Conservation (phyloP, 225 moss, liverwort and hornwort genomes). For the Asterella californica region DNA sequence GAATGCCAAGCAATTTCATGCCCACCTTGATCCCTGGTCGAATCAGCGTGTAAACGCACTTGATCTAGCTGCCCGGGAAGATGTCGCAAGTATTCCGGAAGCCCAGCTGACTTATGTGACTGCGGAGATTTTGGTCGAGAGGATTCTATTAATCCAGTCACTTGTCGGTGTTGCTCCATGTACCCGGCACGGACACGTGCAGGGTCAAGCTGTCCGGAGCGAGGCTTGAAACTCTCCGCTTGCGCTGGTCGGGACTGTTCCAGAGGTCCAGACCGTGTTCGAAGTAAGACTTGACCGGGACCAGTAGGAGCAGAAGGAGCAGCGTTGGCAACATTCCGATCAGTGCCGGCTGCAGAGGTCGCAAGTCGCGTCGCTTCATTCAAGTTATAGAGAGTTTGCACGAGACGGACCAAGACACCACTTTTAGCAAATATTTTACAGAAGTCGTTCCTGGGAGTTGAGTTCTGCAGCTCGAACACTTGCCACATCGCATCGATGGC, state of each 20-base stretch:
- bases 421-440: conserved; percentile 96
- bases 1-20: conserved; percentile 44
- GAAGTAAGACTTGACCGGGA: conserved; percentile 38
- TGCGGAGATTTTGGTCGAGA: conserved; percentile 47
- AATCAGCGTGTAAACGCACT: conserved; percentile 31
- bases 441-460: conserved; percentile 80
- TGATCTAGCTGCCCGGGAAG: conserved; percentile 45
- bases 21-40: conserved; percentile 28
- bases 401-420: conserved; percentile 82
- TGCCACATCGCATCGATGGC: conserved; percentile 94
- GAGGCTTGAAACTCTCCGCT: conserved; percentile 43
- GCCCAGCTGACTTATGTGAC: conserved; percentile 48
- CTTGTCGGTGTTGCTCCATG: conserved; percentile 47
- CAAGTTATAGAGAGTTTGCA: conserved; percentile 86
- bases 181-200: conserved; percentile 47
- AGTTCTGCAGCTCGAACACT: conserved; percentile 75
- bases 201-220: conserved; percentile 56
- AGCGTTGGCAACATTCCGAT: not conserved
- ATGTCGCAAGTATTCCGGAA: conserved; percentile 56
- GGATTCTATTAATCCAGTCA: conserved; percentile 43
- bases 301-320: conserved; percentile 16
- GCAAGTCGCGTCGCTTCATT: conserved; percentile 70
- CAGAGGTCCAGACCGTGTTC: conserved; percentile 52
- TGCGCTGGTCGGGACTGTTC: conserved; percentile 41
- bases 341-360: conserved; percentile 21